Base-by-base conservation (phyloP, 2,329 filamentous ascomycete species). In the Aspergillus thermomutatus region DNA sequence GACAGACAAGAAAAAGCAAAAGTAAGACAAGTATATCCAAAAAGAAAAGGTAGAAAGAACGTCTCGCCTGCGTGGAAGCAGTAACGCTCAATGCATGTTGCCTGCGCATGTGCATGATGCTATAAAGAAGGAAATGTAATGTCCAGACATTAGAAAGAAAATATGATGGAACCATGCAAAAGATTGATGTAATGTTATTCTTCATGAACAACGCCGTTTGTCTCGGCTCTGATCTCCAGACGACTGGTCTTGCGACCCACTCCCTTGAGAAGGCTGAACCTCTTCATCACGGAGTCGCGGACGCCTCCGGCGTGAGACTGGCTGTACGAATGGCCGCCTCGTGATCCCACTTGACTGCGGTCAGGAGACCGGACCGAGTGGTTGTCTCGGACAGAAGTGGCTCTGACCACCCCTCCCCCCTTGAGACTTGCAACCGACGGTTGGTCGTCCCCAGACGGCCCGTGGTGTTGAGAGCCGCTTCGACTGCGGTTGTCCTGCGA, bases 181-280 rank as follows among this genome's bases (percentile, higher is more conserved):
- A 56, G 26, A 49, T 31, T 45, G 37, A 56, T 56, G 54, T 28
- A 21, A 49, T 27, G 50, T 68, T 61, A 77, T 64, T 77, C 75
- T 63, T 77, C 75, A 40, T 60, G 69, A 40, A 76, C 56, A 19
- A 64, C 58, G 17, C 67, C 67, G 48, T 67, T 62, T 11, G 59
- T 31, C 34, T 66, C 67, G 31, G 71, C 67, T 58, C 69, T 66
- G 37, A 75, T 79, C 69, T 77, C 82, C 57, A 67, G 77, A 71
- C 85, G 87, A 68, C 82, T 85, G 48, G 78, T 78, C 76, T 89
- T 91, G 71, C 86, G 87, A 28, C 88, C 87, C 51, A 92, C 80
- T 8, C 71, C 71, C 71, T 88, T 90, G 67, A 95, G 79, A 66
- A 92, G 79, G 71, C 90, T 94, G 63, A 95, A 80, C 67, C 91